These are phyloP conservation scores for Bauhinia variegata DNA, from an alignment of 306 rosid genomes.

Conservation along the genomic window DNA sequence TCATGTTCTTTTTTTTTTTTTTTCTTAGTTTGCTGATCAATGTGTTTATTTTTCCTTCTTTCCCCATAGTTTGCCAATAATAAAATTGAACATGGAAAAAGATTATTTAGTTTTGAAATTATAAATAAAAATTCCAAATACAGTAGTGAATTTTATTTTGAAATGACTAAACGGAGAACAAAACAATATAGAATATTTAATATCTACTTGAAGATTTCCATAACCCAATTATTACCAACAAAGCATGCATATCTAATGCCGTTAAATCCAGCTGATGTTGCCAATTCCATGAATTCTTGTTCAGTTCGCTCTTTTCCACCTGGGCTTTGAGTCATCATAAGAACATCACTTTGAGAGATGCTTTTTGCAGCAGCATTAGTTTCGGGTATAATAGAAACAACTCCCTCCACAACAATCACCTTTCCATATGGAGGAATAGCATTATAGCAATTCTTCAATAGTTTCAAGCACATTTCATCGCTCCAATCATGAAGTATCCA, in stretches of 20 bases:
- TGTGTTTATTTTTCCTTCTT: too few species aligned
- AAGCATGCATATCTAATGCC: conserved; percentile 30
- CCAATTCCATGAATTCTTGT: conserved; percentile 36
- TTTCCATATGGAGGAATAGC: conserved; percentile 33
- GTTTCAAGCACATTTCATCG: conserved; percentile 38
- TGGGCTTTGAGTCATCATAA: conserved; percentile 33
- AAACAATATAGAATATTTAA: too few species aligned
- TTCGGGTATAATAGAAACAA: conserved; percentile 22
- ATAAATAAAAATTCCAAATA: too few species aligned
- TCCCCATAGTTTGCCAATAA: too few species aligned
- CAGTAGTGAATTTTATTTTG: too few species aligned
- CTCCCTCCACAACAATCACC: conserved; percentile 33
- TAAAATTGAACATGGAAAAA: too few species aligned
- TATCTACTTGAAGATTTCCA: conserved; percentile 36
- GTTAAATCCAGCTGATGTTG: conserved; percentile 25
- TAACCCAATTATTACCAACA: conserved; percentile 13
- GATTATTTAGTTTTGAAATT: too few species aligned
- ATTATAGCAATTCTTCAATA: conserved; percentile 37
- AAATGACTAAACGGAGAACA: too few species aligned
- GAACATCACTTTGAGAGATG: conserved; percentile 1
- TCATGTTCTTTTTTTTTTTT: too few species aligned
- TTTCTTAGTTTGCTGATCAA: too few species aligned
- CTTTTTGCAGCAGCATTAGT: neutral
- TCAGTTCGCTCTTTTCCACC: conserved; percentile 36
- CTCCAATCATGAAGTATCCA: conserved; percentile 47